These are phyloP conservation scores for Tillandsia leiboldiana DNA, from an alignment of 176 grass and related monocot species.

Conservation along the genomic window DNA sequence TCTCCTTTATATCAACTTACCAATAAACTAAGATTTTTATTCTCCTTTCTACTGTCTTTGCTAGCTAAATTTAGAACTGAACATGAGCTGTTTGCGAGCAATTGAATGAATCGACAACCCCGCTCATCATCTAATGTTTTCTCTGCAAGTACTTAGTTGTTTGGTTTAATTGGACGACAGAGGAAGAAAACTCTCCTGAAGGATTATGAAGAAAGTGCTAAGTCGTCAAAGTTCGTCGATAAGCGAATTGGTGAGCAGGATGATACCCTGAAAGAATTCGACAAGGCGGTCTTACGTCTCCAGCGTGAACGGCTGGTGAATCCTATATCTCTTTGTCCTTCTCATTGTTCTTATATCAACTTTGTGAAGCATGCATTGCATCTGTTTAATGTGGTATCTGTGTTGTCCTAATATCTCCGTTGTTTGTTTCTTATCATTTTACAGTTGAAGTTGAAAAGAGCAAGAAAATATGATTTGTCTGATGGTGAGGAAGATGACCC, in stretches of 20 bases:
- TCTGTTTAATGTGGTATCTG: background rate
- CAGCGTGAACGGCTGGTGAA: slow-evolving; percentile 75
- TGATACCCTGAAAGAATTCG: slow-evolving; percentile 62
- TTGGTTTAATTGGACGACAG: slow-evolving; percentile 28
- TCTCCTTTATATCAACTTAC: no score
- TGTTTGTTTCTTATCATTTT: slow-evolving; percentile 5
- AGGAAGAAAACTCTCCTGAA: slow-evolving; percentile 89
- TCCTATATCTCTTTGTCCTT: background rate
- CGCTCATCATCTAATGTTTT: background rate
- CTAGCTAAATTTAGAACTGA: no score
- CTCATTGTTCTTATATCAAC: background rate
- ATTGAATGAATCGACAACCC: no score
- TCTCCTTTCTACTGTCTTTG: no score
- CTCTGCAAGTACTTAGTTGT: background rate
- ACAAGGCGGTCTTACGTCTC: slow-evolving; percentile 72
- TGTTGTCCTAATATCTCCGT: background rate
- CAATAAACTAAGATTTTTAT: no score
- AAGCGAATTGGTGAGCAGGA: slow-evolving; percentile 89
- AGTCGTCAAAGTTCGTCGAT: slow-evolving; percentile 69
- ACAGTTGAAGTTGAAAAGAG: slow-evolving; percentile 66
- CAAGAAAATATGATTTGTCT: slow-evolving; percentile 82
- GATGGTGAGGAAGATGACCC: slow-evolving; percentile 56
- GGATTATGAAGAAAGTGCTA: slow-evolving; percentile 58
- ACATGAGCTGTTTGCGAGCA: no score
- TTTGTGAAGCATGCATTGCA: background rate